A percentile compares a stretch with the other conserved stretches of the same genome.
These are phyloP conservation scores for Cutaneotrichosporon dermatis DNA, from an alignment of 1,284 basidiomycete species.

Conservation along the genomic window DNA sequence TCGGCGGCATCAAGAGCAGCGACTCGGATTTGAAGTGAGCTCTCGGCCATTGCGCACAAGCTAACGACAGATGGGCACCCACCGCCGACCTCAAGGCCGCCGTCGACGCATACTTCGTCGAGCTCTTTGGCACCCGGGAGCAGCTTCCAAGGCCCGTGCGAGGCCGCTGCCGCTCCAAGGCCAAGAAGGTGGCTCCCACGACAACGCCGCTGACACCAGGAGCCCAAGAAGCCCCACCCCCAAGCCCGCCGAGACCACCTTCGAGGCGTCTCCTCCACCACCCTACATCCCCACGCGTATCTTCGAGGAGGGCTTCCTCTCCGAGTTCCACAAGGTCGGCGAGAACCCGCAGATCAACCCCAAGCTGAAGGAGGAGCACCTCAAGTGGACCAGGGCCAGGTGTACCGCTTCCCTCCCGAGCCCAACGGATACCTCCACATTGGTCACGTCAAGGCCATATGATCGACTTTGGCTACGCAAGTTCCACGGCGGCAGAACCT, in stretches of 20 bases:
- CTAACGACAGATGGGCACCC: slow-evolving; percentile 69
- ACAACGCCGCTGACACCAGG: slow-evolving; percentile 6
- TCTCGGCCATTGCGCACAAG: background rate
- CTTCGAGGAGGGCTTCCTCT: slow-evolving; percentile 93
- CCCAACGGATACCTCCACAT: slow-evolving; percentile 96
- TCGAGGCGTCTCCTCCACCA: slow-evolving; percentile 37
- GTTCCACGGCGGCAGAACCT: slow-evolving; percentile 82
- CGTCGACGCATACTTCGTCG: slow-evolving; percentile 70
- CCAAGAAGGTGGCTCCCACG: slow-evolving; percentile 51
- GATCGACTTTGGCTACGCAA: slow-evolving; percentile 96
- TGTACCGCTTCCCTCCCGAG: slow-evolving; percentile 97
- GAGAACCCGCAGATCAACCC: slow-evolving; percentile 85
- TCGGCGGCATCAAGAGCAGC: slow-evolving; percentile 64
- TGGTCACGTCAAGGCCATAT: slow-evolving; percentile 99
- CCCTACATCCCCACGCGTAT: slow-evolving; percentile 54
- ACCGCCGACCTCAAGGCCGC: slow-evolving; percentile 83
- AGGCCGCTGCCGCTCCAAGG: slow-evolving; percentile 61
- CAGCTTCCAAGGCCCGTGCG: slow-evolving; percentile 65
- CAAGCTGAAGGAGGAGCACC: slow-evolving; percentile 73
- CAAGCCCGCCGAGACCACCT: slow-evolving; percentile 9
- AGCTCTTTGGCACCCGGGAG: slow-evolving; percentile 71
- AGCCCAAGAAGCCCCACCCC: slow-evolving; percentile 54
- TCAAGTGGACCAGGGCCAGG: slow-evolving; percentile 76
- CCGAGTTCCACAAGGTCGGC: slow-evolving; percentile 87
- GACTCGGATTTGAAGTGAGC: slow-evolving; percentile 57